Evolutionary conservation across 2,329 filamentous ascomycete species (phyloP), one percentile per base, ranked within the genome.

Genomic region (Fusarium gaditjirri): DNA sequence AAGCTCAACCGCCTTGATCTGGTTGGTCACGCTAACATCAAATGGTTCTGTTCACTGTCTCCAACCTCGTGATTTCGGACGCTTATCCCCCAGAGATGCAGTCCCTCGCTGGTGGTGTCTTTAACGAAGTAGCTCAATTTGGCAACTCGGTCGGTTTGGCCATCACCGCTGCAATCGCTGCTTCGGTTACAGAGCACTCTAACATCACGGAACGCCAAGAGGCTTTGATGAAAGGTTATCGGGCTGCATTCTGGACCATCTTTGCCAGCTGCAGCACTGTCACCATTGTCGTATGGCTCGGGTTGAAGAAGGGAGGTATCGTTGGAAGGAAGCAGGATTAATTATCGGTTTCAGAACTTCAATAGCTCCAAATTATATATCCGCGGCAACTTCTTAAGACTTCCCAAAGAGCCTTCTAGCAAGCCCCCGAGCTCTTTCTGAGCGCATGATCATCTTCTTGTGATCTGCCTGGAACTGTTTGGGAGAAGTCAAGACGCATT

Each of bases 81-180:
- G 85, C 83, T 2, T 90, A 90, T 65, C 86, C 87, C 0, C 78
- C 83, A 0, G 81, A 87, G 23, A 85, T 84, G 5, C 89, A 91
- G 63, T 88, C 86, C 0, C 81, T 91, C 1, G 89, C 88, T 0
- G 89, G 89, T 0, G 88, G 86, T 0, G 87, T 91, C 0, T 91
- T 91, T 78, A 90, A 88, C 57, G 88, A 87, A 5, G 83, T 88
- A 2, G 83, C 84, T 1, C 88, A 90, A 61, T 87, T 91, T 61
- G 89, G 89, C 0, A 87, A 83, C 23, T 83, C 85, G 0, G 80
- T 90, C 2, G 87, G 87, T 0, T 75, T 90, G 6, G 86, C 86
- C 12, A 77, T 87, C 5, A 84, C 85, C 13, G 85, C 85, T 14
- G 83, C 86, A 0, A 85, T 89, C 36, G 81, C 84, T 4, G 79